Evolutionary conservation across 1,139 yeast genomes (phyloP).

Genomic region (Arxiozyma heterogenica): DNA sequence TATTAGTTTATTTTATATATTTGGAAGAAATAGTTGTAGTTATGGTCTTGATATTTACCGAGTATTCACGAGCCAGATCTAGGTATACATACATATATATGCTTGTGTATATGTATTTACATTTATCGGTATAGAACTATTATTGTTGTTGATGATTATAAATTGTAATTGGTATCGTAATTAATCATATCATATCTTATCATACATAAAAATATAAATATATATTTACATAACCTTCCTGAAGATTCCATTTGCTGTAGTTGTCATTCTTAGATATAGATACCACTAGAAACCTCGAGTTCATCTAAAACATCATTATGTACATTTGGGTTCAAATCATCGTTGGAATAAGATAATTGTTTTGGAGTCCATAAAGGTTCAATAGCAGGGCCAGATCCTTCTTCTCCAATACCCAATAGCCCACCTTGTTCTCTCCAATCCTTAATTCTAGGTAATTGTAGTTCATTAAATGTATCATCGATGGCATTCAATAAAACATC

Average conservation of each 20-base stretch:
- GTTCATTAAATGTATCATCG: constrained; percentile 68
- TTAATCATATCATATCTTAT: not conserved
- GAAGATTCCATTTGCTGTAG: not conserved
- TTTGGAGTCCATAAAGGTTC: constrained; percentile 72
- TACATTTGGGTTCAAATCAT: constrained; percentile 58
- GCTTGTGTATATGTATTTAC: no score
- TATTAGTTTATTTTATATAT: not conserved
- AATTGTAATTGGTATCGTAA: not conserved
- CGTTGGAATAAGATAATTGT: constrained; percentile 55
- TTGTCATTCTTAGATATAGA: constrained; percentile 15
- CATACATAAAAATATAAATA: not conserved
- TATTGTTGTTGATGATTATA: no score
- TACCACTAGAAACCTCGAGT: constrained; percentile 63
- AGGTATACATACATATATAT: no score
- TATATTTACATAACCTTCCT: not conserved
- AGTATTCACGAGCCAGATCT: no score
- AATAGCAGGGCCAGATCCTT: constrained; percentile 38
- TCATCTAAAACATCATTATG: constrained; percentile 50
- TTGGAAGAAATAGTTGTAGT: not conserved
- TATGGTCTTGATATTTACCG: not conserved
- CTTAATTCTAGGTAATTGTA: constrained; percentile 61
- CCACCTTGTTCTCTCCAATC: constrained; percentile 83
- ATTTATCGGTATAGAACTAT: no score
- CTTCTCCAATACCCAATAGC: constrained; percentile 75
- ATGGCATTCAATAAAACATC: constrained; percentile 70